Base-by-base conservation (phyloP, 805 yeast species). In the Diddensiella transvaalensis region DNA sequence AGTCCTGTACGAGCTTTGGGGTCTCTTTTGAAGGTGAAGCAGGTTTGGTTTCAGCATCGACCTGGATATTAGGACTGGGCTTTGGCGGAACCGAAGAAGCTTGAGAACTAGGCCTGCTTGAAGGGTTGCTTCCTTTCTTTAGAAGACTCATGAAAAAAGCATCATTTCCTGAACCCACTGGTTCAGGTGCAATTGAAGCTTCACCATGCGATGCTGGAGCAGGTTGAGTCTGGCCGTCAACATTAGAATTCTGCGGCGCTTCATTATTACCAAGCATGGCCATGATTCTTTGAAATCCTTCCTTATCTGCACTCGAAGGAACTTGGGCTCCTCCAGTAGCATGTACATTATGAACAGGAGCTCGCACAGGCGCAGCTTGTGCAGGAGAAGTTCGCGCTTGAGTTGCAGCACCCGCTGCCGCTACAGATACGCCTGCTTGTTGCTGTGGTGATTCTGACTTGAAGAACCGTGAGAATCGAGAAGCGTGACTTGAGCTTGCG, bases 231-330 rank as follows among this genome's bases (percentile, higher is more conserved):
- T 26, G 32, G 8, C 13, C 11, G 13, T 13, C 32, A 13, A 26
- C 13, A 8, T 26, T 13, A 8, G 32, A 8, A 26, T 8, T 8
- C 32, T 26, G 32, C 13, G 32, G 32, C 32, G 13, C 11, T 8
- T 8, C 8, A 10, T 40, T 47, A 3, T 36, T n/a, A 3, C 58
- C 64, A 30, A 63, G 57, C 55, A 60, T 57, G 3, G 56, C 56
- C 61, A 63, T 57, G 22, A 63, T 61, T 8, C 66, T 51, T 44
- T 59, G 55, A 46, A 63, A 63, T n/a, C 66, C 67, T 23, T 60
- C 58, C 42, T 52, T 58, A 38, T 63, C 67, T 3, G 60, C 57
- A 24, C 45, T 51, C 21, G 51, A 22, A 23, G 39, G 22, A 15
- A 43, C 38, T 13, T 26, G 32, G 32, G 32, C 32, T 13, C 32